Conservation (phyloP, 129 eudicot species). For the Scalesia atractyloides region DNA sequence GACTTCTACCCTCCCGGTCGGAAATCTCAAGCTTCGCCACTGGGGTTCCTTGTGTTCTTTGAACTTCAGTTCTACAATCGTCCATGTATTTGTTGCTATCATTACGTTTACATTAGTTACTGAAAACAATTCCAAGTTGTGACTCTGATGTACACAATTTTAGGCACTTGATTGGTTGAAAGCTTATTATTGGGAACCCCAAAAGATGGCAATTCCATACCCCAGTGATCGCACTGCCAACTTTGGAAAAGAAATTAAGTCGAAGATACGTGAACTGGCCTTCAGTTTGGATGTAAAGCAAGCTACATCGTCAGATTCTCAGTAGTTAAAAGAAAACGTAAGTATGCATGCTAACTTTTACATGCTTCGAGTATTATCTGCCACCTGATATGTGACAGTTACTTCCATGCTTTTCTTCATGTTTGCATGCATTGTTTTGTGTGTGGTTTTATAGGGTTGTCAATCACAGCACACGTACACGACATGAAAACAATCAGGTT, state of each 20-base stretch:
- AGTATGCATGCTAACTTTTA: constrained; percentile 29
- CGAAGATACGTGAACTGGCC: constrained; percentile 56
- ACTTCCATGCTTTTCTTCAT: background rate
- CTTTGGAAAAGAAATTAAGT: constrained; percentile 46
- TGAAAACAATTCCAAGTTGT: background rate
- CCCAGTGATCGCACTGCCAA: constrained; percentile 35
- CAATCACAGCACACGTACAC: background rate
- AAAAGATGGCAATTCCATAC: constrained; percentile 56
- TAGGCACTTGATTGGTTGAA: constrained; percentile 95
- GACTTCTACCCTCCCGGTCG: too few species aligned
- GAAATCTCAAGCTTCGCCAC: too few species aligned
- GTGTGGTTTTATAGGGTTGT: background rate
- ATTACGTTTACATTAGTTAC: too few species aligned
- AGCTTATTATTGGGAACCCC: constrained; percentile 89
- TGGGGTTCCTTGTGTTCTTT: background rate
- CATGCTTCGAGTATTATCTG: background rate
- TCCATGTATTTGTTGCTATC: too few species aligned
- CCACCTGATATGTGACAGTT: background rate
- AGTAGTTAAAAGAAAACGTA: constrained; percentile 59
- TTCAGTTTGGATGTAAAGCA: constrained; percentile 46
- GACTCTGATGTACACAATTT: constrained; percentile 16
- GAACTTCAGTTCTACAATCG: background rate
- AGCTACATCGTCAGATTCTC: constrained; percentile 39
- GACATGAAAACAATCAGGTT: background rate
- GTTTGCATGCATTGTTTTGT: background rate